Conservation (phyloP, 2,329 filamentous ascomycete genomes). For the Paecilomyces sp. region DNA sequence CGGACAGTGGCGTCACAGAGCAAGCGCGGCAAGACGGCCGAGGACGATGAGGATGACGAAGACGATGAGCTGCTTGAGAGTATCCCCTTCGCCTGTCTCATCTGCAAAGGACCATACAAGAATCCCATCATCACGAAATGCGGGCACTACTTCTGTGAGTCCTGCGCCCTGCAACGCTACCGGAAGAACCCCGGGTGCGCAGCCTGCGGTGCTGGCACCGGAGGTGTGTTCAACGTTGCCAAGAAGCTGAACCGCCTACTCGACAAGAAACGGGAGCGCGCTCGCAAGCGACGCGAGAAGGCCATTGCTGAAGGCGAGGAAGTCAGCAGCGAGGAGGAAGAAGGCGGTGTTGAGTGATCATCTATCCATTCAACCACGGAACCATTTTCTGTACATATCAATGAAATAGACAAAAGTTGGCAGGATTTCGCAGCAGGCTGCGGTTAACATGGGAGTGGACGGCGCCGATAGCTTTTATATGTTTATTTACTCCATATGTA, state of each 20-base stretch:
- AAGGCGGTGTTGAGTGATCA: conserved; percentile 8
- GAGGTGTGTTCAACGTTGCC: conserved; percentile 82
- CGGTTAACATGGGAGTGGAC: background rate
- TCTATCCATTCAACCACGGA: background rate
- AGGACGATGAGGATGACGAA: conserved; percentile 46
- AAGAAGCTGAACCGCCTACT: conserved; percentile 76
- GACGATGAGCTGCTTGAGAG: conserved; percentile 70
- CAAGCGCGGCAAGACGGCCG: conserved; percentile 38
- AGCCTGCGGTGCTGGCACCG: conserved; percentile 75
- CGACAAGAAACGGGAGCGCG: conserved; percentile 59
- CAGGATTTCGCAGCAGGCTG: background rate
- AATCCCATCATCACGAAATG: conserved; percentile 81
- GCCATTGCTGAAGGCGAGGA: conserved; percentile 49
- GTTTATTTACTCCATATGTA: background rate
- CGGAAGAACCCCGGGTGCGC: conserved; percentile 80
- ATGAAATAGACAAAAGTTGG: background rate
- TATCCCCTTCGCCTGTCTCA: conserved; percentile 84
- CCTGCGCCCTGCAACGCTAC: conserved; percentile 80
- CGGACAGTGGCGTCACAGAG: conserved; percentile 42
- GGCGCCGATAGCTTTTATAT: no score
- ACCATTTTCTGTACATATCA: background rate
- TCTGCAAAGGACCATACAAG: conserved; percentile 73
- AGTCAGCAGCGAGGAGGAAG: conserved; percentile 39
- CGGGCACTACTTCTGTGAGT: conserved; percentile 92
- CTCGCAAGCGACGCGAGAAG: conserved; percentile 45